Percentiles rank a stretch among this genome's conserved stretches.
Evolutionary conservation across 495 filamentous ascomycete species (phyloP).

Genomic region (Delitschia confertaspora): DNA sequence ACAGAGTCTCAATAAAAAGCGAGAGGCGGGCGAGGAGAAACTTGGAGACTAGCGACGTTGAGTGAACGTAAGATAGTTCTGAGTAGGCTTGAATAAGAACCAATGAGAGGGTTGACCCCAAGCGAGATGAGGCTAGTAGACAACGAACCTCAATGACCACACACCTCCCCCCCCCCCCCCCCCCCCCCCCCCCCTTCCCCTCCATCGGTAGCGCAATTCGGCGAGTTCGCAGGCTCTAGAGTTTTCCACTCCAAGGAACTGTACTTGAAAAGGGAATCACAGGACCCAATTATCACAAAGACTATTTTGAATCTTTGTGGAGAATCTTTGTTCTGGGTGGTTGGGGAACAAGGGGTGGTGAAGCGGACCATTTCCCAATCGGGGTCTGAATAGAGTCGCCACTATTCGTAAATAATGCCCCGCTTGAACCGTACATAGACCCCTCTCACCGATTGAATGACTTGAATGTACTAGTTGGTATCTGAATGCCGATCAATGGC

Average conservation of each 20-base stretch:
- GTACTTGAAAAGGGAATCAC: no score
- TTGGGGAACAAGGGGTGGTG: not conserved
- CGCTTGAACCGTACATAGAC: not conserved
- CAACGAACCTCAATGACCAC: not conserved
- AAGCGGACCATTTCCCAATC: constrained; percentile 16
- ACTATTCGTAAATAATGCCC: no score
- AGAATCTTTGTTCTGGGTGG: no score
- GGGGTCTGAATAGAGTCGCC: constrained; percentile 23
- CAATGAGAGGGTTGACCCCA: constrained; percentile 4
- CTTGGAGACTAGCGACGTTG: constrained; percentile 1
- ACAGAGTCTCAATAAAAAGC: constrained; percentile 11
- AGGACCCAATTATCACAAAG: no score
- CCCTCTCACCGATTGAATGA: not conserved
- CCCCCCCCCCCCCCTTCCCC: not conserved
- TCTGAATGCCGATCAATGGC: not conserved
- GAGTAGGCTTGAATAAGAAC: constrained; percentile 13
- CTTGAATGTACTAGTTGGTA: not conserved
- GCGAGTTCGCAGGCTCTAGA: not conserved
- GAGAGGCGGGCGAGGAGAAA: not conserved
- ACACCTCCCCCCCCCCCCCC: not conserved
- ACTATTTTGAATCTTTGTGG: no score
- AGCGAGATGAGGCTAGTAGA: not conserved
- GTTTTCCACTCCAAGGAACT: no score
- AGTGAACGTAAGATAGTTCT: not conserved
- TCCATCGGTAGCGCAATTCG: not conserved